Evolutionary conservation across 2,329 filamentous ascomycete species (phyloP).

Genomic region (Fusarium cicatricum): DNA sequence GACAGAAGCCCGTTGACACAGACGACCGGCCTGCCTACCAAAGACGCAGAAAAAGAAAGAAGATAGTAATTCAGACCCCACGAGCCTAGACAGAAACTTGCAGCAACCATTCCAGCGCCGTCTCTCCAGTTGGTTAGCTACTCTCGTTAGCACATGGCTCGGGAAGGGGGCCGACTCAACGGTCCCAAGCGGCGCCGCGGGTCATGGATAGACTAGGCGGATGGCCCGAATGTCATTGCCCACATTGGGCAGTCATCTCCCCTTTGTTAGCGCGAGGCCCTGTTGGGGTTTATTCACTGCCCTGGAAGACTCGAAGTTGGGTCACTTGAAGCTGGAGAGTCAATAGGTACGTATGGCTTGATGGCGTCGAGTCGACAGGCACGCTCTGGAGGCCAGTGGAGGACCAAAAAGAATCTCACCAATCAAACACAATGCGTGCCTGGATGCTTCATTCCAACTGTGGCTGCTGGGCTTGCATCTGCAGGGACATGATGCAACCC

Average conservation of each 20-base stretch:
- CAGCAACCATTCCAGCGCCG: conserved; percentile 16
- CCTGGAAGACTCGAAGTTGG: background rate
- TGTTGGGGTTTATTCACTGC: conserved; percentile 24
- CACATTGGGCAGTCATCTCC: conserved; percentile 35
- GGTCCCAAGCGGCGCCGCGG: conserved; percentile 18
- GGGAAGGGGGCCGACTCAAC: conserved; percentile 26
- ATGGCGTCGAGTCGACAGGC: conserved; percentile 29
- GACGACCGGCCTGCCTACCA: background rate
- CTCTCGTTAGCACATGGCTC: conserved; percentile 22
- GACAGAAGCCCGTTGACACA: no score
- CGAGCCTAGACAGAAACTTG: background rate
- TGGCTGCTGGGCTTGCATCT: conserved; percentile 17
- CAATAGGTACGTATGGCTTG: conserved; percentile 6
- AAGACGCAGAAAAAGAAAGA: background rate
- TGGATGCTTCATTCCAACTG: conserved; percentile 16
- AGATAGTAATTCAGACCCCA: conserved; percentile 3
- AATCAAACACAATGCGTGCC: conserved; percentile 27
- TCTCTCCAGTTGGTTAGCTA: conserved; percentile 3
- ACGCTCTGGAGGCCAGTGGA: conserved; percentile 10
- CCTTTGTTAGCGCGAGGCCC: conserved; percentile 24
- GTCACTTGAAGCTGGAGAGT: background rate
- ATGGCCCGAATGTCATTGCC: conserved; percentile 18
- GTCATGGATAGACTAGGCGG: conserved; percentile 6
- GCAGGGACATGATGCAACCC: conserved; percentile 31
- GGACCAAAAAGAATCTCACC: background rate